Conservation (phyloP, 2,329 filamentous ascomycete genomes). For the Zasmidium citrigriseum region DNA sequence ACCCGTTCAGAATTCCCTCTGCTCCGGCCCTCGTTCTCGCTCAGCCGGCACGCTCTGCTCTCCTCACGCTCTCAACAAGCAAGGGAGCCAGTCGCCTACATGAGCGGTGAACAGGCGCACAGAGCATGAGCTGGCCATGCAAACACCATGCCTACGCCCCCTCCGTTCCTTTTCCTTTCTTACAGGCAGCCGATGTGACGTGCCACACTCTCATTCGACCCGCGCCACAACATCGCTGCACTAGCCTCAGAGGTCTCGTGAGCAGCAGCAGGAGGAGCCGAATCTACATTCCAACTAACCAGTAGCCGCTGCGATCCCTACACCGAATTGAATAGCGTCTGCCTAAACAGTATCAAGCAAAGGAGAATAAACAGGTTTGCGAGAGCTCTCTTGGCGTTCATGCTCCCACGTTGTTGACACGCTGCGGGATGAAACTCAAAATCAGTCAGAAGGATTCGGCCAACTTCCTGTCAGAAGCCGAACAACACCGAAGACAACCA, state of each 20-base stretch:
- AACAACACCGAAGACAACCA: neutral
- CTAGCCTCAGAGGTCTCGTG: neutral
- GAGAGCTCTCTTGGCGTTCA: too few relatives aligned
- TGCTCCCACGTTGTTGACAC: too few relatives aligned
- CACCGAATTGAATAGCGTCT: neutral
- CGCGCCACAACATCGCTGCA: conserved; percentile 3
- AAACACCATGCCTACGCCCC: neutral
- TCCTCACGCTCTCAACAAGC: neutral
- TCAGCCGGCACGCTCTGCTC: neutral
- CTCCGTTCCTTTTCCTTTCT: neutral
- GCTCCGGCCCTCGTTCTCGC: too few relatives aligned
- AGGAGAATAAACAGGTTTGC: neutral
- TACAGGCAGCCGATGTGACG: neutral
- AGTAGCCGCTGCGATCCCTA: neutral
- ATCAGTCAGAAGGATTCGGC: too few relatives aligned
- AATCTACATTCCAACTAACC: neutral
- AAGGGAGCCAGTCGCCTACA: neutral
- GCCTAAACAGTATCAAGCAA: neutral
- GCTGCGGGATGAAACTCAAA: too few relatives aligned
- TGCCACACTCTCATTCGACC: conserved; percentile 2
- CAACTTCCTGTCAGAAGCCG: too few relatives aligned
- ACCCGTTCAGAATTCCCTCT: neutral
- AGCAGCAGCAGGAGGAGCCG: neutral
- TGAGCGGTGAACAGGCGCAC: neutral
- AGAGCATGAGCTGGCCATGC: neutral